Conservation (phyloP, 371 early-diverging fungal genomes). For the Conidiobolus coronatus region DNA sequence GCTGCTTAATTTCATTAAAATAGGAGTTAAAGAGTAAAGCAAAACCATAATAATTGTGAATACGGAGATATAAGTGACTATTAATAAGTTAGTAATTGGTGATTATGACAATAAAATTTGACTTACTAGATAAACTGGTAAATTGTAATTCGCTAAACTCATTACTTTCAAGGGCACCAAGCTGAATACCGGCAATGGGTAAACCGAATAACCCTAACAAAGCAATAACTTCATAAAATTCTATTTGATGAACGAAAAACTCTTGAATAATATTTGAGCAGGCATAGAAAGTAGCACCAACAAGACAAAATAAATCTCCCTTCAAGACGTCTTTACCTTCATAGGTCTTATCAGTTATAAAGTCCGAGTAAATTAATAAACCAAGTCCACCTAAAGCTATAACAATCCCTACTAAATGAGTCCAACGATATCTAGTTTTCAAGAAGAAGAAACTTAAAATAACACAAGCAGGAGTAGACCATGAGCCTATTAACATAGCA, state of each 20-base stretch:
- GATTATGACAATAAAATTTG: not conserved
- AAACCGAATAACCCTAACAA: conserved; percentile 44
- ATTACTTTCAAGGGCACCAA: conserved; percentile 31
- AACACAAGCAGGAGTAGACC: conserved; percentile 46
- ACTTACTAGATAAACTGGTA: conserved; percentile 9
- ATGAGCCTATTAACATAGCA: conserved; percentile 46
- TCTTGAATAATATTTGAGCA: conserved; percentile 44
- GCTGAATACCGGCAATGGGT: conserved; percentile 39
- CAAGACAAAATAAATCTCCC: conserved; percentile 40
- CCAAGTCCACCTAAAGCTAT: conserved; percentile 37
- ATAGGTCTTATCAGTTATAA: conserved; percentile 2
- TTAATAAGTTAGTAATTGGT: conserved; percentile 8
- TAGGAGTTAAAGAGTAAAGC: conserved; percentile 37
- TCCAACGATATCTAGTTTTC: conserved; percentile 27
- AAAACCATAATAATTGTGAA: conserved; percentile 38
- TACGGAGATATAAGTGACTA: conserved; percentile 27
- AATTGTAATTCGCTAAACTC: conserved; percentile 15
- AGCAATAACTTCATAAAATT: conserved; percentile 45
- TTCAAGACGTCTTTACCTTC: conserved; percentile 22
- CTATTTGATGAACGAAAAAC: conserved; percentile 31
- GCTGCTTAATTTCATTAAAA: conserved; percentile 36
- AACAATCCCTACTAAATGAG: conserved; percentile 36
- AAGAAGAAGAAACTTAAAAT: conserved; percentile 31
- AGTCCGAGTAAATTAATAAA: conserved; percentile 33
- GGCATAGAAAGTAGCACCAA: conserved; percentile 46